Base-by-base conservation (phyloP, 371 early-diverging fungal genomes). In the Syncephalis fuscata region DNA sequence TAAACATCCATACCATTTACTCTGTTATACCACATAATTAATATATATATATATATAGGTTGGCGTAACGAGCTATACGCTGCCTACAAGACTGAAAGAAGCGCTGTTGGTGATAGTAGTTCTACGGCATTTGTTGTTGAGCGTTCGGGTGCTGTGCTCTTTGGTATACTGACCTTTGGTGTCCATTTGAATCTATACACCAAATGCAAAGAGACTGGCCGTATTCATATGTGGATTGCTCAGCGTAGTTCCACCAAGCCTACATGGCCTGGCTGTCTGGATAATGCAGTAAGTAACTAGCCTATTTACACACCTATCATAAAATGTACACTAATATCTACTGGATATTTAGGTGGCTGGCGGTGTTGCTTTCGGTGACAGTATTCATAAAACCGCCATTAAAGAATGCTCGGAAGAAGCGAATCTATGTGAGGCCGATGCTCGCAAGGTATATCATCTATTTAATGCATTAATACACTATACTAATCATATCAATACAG, bases 401-500 rank as follows among this genome's bases (percentile, higher is more conserved):
- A 86, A 89, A 55, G 96, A 95, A 52, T 88, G 88, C 53, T 70
- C 69, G 50, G 96, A 95, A 63, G 94, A 95, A 58, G 93, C 86
- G 2, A 77, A 75, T 23, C 68, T 94, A 32, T 76, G 84, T 0
- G 22, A 27, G 3, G 48, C 58, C 0, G 49, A 82, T 38, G 76
- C 81, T n/a, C 38, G 53, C 19, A 65, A 57, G 52, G 64, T 65
- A 61, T n/a, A 41, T n/a, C 32, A 26, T 7, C 14, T 27, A 49
- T 16, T 4, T 24, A 0, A 16, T 8, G 3, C 24, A 22, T 19
- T 24, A 38, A 39, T 16, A 38, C 36, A 0, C n/a, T 10, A 39
- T 39, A 11, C n/a, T 14, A 21, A 36, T 15, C 9, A 23, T 41
- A 14, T 53, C 16, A 15, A 27, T 24, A 10, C 42, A 65, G 46